Evolutionary conservation across 2,329 filamentous ascomycete genomes (phyloP), one percentile per base, ranked within the genome.

Genomic region (Beauveria sp.): DNA sequence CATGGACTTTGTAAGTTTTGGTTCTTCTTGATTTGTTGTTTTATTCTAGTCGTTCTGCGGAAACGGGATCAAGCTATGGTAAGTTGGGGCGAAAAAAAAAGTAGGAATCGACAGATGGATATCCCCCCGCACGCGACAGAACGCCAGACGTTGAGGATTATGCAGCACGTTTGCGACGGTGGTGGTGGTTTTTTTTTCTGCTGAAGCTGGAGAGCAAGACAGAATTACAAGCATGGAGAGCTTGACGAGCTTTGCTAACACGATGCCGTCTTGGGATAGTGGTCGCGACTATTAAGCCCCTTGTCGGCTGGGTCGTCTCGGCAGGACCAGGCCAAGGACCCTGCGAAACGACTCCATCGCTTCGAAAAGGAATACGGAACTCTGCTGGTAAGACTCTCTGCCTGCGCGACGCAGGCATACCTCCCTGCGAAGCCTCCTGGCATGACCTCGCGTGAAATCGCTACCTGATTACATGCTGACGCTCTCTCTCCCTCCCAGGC

Each of bases 331-430:
- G 81, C 82, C 62, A 84, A 82, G 69, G 84, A 88, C 71, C 85
- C 85, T 51, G 78, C 84, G 62, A 82, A 83, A 69, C 84, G 85
- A 63, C 79, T 87, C 63, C 82, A 86, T 70, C 83, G 84, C 61
- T 88, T 87, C 71, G 85, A 87, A 71, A 84, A 84, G 72, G 84
- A 87, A 72, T 88, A 87, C 69, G 79, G 78, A 64, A 81, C 83
- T 68, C 75, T 88, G 64, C 70, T 88, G 72, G 84, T 87, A 72
- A 72, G 43, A 2, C 5, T 26, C 2, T 37, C 18, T 34, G 30
- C 16, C 34, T 37, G 34, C 34, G 34, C 34, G 34, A 14, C 34
- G 34, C 14, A 37, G 34, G 5, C 34, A 37, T 37, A 5, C 34
- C 34, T 37, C 12, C 5, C 34, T 5, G 34, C 14, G 34, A 37